Conservation (phyloP, 176 grass and related monocot species). For the Aegilops bicornis region DNA sequence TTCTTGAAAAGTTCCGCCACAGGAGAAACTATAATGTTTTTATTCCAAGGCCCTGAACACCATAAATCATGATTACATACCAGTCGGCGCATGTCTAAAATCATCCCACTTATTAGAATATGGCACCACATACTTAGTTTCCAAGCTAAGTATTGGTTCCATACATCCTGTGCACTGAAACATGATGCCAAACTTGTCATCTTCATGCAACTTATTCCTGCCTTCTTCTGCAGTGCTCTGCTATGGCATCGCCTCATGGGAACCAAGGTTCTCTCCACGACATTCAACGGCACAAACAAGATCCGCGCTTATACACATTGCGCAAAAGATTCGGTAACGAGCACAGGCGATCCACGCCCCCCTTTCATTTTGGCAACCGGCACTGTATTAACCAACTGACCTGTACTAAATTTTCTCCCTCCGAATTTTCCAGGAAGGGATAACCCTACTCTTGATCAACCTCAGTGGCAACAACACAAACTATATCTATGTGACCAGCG, state of each 20-base stretch:
- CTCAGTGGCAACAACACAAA: slow-evolving; percentile 56
- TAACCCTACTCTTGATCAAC: slow-evolving; percentile 78
- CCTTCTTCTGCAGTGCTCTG: slow-evolving; percentile 53
- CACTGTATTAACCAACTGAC: not conserved
- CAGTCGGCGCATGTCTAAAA: not conserved
- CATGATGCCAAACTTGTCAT: not conserved
- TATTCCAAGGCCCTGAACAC: not conserved
- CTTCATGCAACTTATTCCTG: slow-evolving; percentile 24
- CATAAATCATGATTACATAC: not conserved
- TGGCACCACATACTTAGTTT: not conserved
- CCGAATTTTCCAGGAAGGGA: slow-evolving; percentile 53
- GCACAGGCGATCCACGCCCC: not conserved
- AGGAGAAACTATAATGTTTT: not conserved
- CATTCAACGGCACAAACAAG: slow-evolving; percentile 56
- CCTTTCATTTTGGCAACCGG: not conserved
- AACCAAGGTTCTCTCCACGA: slow-evolving; percentile 48
- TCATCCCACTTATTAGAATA: not conserved
- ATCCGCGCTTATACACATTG: slow-evolving; percentile 73
- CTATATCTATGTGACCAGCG: slow-evolving; percentile 21
- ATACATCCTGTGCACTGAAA: not conserved
- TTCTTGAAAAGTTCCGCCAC: not conserved
- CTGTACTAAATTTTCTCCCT: not conserved
- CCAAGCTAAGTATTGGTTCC: slow-evolving; percentile 7
- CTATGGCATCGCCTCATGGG: slow-evolving; percentile 84
- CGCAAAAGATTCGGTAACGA: slow-evolving; percentile 53